Conservation (phyloP, 1,284 basidiomycete genomes). For the Irpex sp. region DNA sequence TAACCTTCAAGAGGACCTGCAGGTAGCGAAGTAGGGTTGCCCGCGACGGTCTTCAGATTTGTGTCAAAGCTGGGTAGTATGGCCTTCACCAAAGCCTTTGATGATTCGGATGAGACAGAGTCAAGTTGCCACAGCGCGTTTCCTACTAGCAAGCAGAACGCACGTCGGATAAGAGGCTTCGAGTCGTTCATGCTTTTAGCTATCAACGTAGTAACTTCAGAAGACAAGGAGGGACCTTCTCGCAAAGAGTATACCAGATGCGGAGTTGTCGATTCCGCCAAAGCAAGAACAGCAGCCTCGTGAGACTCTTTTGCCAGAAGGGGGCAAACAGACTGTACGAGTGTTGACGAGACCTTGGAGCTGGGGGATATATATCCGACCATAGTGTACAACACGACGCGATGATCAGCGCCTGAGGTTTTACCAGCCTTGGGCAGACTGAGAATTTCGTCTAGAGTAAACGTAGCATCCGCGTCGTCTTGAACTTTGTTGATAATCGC, state of each 20-base stretch:
- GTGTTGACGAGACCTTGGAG: constrained; percentile 42
- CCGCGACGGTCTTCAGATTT: constrained; percentile 62
- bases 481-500: constrained; percentile 40
- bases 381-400: constrained; percentile 80
- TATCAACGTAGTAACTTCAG: constrained; percentile 46
- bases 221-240: constrained; percentile 36
- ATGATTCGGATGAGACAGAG: constrained; percentile 34
- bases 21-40: constrained; percentile 53
- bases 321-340: constrained; percentile 53
- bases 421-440: constrained; percentile 78
- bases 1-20: constrained; percentile 83
- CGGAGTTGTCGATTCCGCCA: constrained; percentile 50
- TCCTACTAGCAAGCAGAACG: constrained; percentile 33
- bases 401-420: constrained; percentile 83
- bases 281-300: constrained; percentile 56
- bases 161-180: constrained; percentile 34
- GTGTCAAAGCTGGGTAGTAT: constrained; percentile 64
- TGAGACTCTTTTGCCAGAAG: constrained; percentile 79
- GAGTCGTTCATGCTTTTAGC: constrained; percentile 65
- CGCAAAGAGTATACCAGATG: constrained; percentile 60
- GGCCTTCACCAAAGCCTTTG: constrained; percentile 45
- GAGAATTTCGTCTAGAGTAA: constrained; percentile 64
- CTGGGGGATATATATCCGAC: constrained; percentile 54
- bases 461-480: constrained; percentile 33
- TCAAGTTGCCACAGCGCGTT: constrained; percentile 33